These are phyloP conservation scores for Scedosporium apiospermum DNA, from an alignment of 2,329 filamentous ascomycete genomes.

Conservation along the genomic window DNA sequence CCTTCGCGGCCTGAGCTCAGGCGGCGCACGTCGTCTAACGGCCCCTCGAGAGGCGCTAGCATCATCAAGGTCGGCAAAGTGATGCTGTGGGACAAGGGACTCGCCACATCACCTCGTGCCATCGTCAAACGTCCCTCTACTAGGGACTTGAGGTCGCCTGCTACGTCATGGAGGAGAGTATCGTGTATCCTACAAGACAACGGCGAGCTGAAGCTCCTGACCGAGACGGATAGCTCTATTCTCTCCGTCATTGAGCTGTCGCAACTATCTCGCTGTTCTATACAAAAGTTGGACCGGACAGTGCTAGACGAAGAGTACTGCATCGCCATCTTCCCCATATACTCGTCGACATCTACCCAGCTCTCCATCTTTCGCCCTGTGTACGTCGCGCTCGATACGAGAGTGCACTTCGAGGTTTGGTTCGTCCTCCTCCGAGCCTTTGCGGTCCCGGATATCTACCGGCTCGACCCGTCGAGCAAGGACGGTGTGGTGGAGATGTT, in stretches of 20 bases:
- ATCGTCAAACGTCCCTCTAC: constrained; percentile 50
- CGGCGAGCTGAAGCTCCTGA: constrained; percentile 83
- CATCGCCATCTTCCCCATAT: constrained; percentile 91
- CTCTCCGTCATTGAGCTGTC: constrained; percentile 79
- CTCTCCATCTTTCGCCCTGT: constrained; percentile 77
- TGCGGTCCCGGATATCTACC: constrained; percentile 84
- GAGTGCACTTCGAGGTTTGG: constrained; percentile 95
- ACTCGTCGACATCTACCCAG: constrained; percentile 63
- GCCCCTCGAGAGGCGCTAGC: constrained; percentile 33
- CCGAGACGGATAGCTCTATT: constrained; percentile 72
- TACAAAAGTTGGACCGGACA: constrained; percentile 82
- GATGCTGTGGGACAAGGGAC: constrained; percentile 79
- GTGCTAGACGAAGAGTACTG: constrained; percentile 90
- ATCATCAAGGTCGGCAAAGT: constrained; percentile 96
- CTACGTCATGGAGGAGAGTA: constrained; percentile 71
- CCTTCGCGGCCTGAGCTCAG: constrained; percentile 32
- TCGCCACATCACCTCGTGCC: constrained; percentile 42
- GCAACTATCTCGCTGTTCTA: constrained; percentile 78
- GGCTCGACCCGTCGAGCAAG: constrained; percentile 38
- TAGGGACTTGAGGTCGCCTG: constrained; percentile 41
- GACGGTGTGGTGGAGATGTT: constrained; percentile 24
- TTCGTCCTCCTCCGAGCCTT: constrained; percentile 86
- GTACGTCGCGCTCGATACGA: constrained; percentile 77
- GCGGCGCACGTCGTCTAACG: constrained; percentile 26
- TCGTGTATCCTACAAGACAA: constrained; percentile 94